Base-by-base conservation (phyloP, 495 filamentous ascomycete genomes). In the Xylaria intraflava region DNA sequence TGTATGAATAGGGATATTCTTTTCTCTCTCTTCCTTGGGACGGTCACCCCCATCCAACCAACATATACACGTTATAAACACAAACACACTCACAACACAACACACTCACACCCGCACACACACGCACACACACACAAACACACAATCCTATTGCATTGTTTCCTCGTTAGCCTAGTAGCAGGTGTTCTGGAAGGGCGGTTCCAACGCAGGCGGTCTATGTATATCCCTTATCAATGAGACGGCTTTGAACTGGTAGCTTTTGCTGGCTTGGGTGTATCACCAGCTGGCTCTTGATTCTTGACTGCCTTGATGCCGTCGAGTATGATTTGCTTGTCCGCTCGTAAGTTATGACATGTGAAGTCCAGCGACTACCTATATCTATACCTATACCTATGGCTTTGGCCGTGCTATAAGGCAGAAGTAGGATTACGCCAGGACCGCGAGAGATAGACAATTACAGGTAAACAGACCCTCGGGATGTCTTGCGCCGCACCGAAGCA, bases 1-100 rank as follows among this genome's bases (percentile, higher is more conserved):
- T 65, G 62, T 65, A 65, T 53, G 62, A 65, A 56, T 65, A 65
- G 62, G 62, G 63, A n/a, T n/a, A n/a, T n/a, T n/a, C n/a, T 65
- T 60, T 65, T 55, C 60, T 62, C 49, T 63, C 53, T 33, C 29
- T 43, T 29, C 19, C 24, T 53, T 45, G 12, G 5, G 5, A 6
- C 10, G 5, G 10, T 31, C 33, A 10, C 41, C 55, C 57, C 59
- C 46, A 39, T 49, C 41, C 31, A 2, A 35, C 7, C 7, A 12
- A 35, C 31, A 12, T 29, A n/a, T n/a, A n/a, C n/a, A n/a, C n/a
- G n/a, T n/a, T n/a, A n/a, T n/a, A n/a, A n/a, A n/a, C n/a, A n/a
- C n/a, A n/a, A n/a, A n/a, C n/a, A n/a, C n/a, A n/a, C n/a, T n/a
- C 48, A 46, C 7, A 14, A 42, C 12, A 31, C 23, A 42, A 42